Evolutionary conservation across 331 rosid species (phyloP).

Genomic region (Quercus tomentella): DNA sequence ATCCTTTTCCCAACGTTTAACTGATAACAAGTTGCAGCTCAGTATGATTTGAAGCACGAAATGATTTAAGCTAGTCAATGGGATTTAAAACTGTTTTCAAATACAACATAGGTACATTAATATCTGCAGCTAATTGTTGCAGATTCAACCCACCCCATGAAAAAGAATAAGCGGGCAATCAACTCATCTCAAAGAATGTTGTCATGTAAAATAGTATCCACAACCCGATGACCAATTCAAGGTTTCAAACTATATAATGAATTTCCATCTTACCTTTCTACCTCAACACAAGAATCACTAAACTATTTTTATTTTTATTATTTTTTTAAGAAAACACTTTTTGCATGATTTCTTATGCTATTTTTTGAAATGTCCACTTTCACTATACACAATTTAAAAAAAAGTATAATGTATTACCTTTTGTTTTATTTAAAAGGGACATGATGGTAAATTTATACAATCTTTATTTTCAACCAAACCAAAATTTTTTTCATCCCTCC

Average conservation of each 20-base stretch:
- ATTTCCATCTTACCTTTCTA: not conserved
- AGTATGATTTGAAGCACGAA: not conserved
- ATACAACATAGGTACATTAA: not conserved
- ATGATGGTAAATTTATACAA: no score
- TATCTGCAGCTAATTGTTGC: not conserved
- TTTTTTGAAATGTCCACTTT: no score
- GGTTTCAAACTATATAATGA: not conserved
- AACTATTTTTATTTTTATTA: no score
- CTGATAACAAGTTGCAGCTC: no score
- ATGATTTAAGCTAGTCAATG: not conserved
- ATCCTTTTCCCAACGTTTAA: no score
- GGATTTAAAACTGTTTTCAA: not conserved
- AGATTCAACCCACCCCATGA: not conserved
- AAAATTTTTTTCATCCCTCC: no score
- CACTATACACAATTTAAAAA: no score
- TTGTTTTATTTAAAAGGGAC: no score
- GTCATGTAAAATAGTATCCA: not conserved
- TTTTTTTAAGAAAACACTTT: no score
- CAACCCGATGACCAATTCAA: not conserved
- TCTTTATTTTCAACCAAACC: no score
- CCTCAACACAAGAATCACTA: not conserved
- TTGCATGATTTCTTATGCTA: no score
- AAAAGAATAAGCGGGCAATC: not conserved
- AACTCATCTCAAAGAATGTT: not conserved
- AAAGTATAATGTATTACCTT: no score